Base-by-base conservation (phyloP, 345 rosid species). In the Hirschfeldia incana region DNA sequence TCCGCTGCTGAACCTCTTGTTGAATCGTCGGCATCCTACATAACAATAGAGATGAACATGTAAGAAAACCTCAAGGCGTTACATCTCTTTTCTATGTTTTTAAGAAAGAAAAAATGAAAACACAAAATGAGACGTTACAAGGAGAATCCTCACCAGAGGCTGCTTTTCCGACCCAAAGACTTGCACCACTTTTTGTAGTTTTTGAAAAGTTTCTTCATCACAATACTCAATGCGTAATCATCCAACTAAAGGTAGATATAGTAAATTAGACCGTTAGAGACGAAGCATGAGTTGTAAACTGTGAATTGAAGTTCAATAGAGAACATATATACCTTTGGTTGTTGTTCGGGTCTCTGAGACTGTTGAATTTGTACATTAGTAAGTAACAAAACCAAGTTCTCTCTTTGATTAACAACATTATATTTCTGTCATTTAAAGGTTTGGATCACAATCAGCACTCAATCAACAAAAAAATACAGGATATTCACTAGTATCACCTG, bases 1-100 rank as follows among this genome's bases (percentile, higher is more conserved):
- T 93, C 6, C 98, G 94, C 75, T 93, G 98, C 34, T 93, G 98
- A 77, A 93, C 92, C 78, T 93, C 98, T 78, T 93, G 97, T 67
- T 93, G 98, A 83, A 91, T 91, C 32, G 89, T 86, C 0, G 98
- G 98, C 74, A 93, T 84, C 98, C 98, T 93, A 80, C 73, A 60
- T 53, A 65, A 70, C 73, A 75, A 32, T 51, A 73, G 42, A 57
- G 29, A 69, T 37, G 30, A 69, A 26, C 10, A 67, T 34, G 37
- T 64, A 57, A 62, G 21, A 13, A 53, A 51, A 59, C 63, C 32
- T 42, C 29, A 10, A 10, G 4, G 13, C 32, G 13, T 26, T 59
- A 59, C 63, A 26, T 26, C 12, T 59, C 30, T 26, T 59, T 26
- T 26, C 6, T 26, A 26, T 16, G 27, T 55, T 55, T 55, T 17